Evolutionary conservation across 352 stramenopile genomes (phyloP), one percentile per base, ranked within the genome.

Genomic region (Detonula confervacea): DNA sequence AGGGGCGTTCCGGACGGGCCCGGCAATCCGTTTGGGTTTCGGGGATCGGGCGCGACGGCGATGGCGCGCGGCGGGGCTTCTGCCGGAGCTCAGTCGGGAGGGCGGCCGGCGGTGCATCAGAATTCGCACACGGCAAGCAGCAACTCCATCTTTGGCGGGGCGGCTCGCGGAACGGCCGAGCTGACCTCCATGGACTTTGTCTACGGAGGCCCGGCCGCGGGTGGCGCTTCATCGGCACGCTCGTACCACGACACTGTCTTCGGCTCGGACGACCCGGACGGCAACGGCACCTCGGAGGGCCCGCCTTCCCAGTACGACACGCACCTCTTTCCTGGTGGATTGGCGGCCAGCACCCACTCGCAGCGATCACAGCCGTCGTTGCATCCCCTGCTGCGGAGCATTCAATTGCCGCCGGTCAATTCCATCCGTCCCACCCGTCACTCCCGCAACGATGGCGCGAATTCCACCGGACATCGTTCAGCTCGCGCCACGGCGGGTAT

Each of bases 301-400:
- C n/a, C n/a, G n/a, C 52, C 78, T 74, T 61, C 52, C 30, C 33
- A 39, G 46, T 77, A 72, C 49, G 83, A 90, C 54, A 84, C 77
- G 22, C 75, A 90, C 52, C 76, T 94, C 11, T 94, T 94, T 61
- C 89, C 89, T 24, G 82, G 79, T 62, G 89, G 89, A 52, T 60
- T 87, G 33, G 76, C 78, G 20, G 73, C 80, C 39, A 83, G 73
- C 35, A 86, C 83, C 22, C 80, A 89, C 33, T 69, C 80, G n/a
- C n/a, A n/a, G 49, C 62, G 76, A 33, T 70, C 60, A 24, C 69
- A 83, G 22, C 64, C 81, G 35, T 77, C 57, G 46, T 18, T 84
- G 18, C 89, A 94, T 68, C 85, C 85, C 60, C 68, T 94, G 44
- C 72, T 92, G n/a, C 59, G 49, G 44, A 80, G 72, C 25, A 42